Percentiles rank a stretch among this genome's conserved stretches.
These are phyloP conservation scores for Mycena belliarum DNA, from an alignment of 768 basidiomycete species.

Conservation along the genomic window DNA sequence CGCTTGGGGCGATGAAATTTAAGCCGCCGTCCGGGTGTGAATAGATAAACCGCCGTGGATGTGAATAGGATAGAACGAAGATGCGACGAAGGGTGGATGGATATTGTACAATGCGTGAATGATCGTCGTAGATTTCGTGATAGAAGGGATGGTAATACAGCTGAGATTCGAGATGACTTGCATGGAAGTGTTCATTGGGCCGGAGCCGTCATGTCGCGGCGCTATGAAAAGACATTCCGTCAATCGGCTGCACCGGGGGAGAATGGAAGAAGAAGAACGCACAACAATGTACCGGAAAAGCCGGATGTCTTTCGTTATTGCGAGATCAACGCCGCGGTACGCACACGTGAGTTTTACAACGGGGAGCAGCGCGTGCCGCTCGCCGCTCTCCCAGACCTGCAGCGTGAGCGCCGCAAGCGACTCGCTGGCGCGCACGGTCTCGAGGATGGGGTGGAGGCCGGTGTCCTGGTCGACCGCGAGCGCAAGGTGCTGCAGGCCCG, in stretches of 20 bases:
- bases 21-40: not conserved
- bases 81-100: not conserved
- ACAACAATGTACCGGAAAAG: constrained; percentile 55
- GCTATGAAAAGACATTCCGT: constrained; percentile 20
- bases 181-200: constrained; percentile 6
- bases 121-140: constrained; percentile 13
- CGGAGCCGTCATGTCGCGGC: constrained; percentile 25
- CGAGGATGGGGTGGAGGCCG: constrained; percentile 53
- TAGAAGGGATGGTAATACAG: constrained; percentile 13
- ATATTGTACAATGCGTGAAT: constrained; percentile 19
- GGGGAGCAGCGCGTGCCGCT: constrained; percentile 50
- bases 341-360: constrained; percentile 67
- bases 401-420: constrained; percentile 52
- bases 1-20: not conserved
- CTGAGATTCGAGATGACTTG: not conserved
- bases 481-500: constrained; percentile 55
- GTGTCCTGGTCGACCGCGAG: constrained; percentile 62
- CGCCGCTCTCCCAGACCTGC: constrained; percentile 54
- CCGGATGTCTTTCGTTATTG: constrained; percentile 50
- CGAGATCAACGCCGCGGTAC: constrained; percentile 56
- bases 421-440: constrained; percentile 48
- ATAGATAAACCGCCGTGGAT: too few relatives aligned
- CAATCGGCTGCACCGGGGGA: not conserved
- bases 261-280: constrained; percentile 27
- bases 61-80: not conserved